Conservation (phyloP, 495 filamentous ascomycete genomes). For the Aspergillus sclerotiicarbonarius region DNA sequence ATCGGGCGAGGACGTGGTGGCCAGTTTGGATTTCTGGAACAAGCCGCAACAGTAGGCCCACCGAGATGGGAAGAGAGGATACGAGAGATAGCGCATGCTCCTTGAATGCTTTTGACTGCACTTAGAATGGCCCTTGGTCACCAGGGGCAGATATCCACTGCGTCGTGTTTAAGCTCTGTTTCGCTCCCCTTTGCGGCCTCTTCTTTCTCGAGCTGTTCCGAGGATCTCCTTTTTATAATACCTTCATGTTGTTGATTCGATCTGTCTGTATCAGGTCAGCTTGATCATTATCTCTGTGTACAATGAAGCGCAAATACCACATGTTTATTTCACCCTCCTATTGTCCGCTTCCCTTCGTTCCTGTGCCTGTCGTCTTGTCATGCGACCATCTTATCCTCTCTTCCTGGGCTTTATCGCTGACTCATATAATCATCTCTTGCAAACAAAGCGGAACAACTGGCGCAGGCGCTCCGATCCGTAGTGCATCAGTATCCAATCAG, state of each 20-base stretch:
- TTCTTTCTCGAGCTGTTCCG: constrained; percentile 6
- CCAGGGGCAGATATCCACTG: constrained; percentile 10
- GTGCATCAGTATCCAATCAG: too few species aligned
- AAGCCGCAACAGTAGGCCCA: constrained; percentile 39
- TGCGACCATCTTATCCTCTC: constrained; percentile 21
- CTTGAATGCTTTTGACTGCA: constrained; percentile 18
- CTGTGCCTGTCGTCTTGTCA: constrained; percentile 20
- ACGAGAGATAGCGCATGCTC: constrained; percentile 12
- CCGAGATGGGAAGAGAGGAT: not conserved
- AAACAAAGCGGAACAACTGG: too few species aligned
- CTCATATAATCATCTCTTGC: constrained; percentile 1
- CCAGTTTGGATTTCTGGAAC: constrained; percentile 96
- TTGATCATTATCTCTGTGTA: constrained; percentile 35
- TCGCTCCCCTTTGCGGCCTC: constrained; percentile 1
- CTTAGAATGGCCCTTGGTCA: constrained; percentile 18
- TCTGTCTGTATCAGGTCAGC: constrained; percentile 16
- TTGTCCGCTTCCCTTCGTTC: constrained; percentile 17
- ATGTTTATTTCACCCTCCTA: constrained; percentile 19
- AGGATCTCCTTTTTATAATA: constrained; percentile 11
- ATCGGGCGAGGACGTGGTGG: constrained; percentile 84
- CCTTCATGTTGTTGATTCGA: constrained; percentile 16
- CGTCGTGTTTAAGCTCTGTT: not conserved
- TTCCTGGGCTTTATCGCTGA: constrained; percentile 5
- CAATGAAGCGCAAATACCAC: constrained; percentile 53
- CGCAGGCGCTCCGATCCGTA: too few species aligned